phyloP scores from a whole-genome alignment of 1,284 basidiomycete species.

The Clitocybe nebularis region DNA sequence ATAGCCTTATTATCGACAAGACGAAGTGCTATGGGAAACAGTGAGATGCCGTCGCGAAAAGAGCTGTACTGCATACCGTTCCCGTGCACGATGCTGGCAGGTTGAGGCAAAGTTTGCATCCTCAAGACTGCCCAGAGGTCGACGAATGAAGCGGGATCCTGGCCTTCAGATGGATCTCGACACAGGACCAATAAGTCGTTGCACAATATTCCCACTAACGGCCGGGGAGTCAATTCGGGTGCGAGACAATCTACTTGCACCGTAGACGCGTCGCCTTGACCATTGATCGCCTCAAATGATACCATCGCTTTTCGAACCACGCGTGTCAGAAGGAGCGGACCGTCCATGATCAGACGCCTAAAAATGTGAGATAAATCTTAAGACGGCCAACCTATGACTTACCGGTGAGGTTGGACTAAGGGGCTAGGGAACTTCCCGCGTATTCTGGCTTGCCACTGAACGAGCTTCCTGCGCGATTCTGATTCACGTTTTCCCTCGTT shows the following conservation, averaged over 20 bases:
- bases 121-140: constrained; percentile 92
- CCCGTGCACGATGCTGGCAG: constrained; percentile 85
- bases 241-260: constrained; percentile 88
- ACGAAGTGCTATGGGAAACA: constrained; percentile 55
- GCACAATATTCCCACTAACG: constrained; percentile 79
- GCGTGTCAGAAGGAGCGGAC: constrained; percentile 75
- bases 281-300: constrained; percentile 78
- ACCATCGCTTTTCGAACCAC: constrained; percentile 87
- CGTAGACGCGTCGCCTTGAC: constrained; percentile 71
- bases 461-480: constrained; percentile 84
- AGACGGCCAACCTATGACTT: constrained; percentile 18
- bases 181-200: constrained; percentile 91
- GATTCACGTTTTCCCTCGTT: constrained; percentile 95
- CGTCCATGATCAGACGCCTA: constrained; percentile 87
- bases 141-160: constrained; percentile 67
- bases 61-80: constrained; percentile 52
- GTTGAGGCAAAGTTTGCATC: constrained; percentile 86
- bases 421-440: constrained; percentile 91
- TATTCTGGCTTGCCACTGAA: constrained; percentile 91
- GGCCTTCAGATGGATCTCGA: constrained; percentile 74
- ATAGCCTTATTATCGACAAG: constrained; percentile 88
- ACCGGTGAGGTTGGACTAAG: constrained; percentile 96
- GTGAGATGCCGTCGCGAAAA: constrained; percentile 9
- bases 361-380: constrained; percentile 4
- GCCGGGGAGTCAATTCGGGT: constrained; percentile 73